These are phyloP conservation scores for Tuber borchii DNA, from an alignment of 495 filamentous ascomycete species.

Conservation along the genomic window DNA sequence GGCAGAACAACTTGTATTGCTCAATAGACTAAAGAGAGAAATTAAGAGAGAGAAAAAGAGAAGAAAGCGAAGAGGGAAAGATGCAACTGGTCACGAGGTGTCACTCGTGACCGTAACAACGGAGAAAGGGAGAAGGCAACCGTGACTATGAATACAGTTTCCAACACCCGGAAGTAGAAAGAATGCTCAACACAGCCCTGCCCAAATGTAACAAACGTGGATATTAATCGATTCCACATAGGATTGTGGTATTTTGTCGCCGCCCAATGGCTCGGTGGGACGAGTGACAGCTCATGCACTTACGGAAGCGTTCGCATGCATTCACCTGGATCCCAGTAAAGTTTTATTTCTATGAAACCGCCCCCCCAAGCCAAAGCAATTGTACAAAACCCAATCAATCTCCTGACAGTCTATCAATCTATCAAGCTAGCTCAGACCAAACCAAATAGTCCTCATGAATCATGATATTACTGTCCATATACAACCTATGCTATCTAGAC, in stretches of 20 bases:
- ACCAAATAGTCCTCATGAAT: slow-evolving; percentile 1
- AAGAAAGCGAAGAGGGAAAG: too few species aligned
- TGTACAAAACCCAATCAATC: not conserved
- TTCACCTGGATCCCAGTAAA: not conserved
- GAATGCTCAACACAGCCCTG: too few species aligned
- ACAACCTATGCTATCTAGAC: slow-evolving; percentile 6
- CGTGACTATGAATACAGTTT: too few species aligned
- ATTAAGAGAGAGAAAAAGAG: too few species aligned
- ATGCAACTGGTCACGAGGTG: too few species aligned
- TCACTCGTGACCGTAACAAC: too few species aligned
- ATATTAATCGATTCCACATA: not conserved
- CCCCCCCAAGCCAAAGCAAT: not conserved
- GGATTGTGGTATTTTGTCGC: not conserved
- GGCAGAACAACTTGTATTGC: too few species aligned
- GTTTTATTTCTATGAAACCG: not conserved
- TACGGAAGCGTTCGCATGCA: not conserved
- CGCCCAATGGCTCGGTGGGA: not conserved
- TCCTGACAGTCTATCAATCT: not conserved
- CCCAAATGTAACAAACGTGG: not conserved
- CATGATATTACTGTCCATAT: slow-evolving; percentile 6
- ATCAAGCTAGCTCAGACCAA: not conserved
- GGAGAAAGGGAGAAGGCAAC: too few species aligned
- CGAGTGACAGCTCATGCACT: not conserved
- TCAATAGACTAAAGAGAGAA: too few species aligned
- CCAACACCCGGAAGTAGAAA: not conserved